phyloP scores from a whole-genome alignment of 441 rosid species.

The Populus hybrid region DNA sequence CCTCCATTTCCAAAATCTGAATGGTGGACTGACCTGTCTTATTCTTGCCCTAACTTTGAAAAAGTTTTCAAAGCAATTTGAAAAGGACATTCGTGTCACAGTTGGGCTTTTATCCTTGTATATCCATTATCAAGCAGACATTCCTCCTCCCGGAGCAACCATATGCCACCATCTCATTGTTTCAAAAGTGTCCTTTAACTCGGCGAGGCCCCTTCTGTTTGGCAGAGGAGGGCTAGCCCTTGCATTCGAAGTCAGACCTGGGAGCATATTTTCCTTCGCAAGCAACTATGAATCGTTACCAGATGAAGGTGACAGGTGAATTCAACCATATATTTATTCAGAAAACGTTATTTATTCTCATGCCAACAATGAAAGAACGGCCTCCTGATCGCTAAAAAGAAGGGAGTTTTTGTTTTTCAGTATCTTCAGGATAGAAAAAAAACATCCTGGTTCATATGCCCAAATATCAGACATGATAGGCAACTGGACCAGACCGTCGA shows the following conservation, averaged over 20 bases:
- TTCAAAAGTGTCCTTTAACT: no score
- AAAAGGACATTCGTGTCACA: neutral
- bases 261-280: no score
- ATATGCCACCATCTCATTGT: no score
- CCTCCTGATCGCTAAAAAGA: no score
- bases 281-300: no score
- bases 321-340: no score
- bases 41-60: slow-evolving; percentile 25
- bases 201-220: no score
- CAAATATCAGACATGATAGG: neutral
- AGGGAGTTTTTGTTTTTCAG: neutral
- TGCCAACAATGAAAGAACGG: neutral
- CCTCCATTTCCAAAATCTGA: neutral
- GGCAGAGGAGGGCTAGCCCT: no score
- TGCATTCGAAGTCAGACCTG: no score
- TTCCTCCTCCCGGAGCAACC: neutral
- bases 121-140: neutral
- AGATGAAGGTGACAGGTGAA: no score
- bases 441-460: no score
- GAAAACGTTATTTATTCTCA: neutral
- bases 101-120: neutral
- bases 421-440: neutral
- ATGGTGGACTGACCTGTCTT: slow-evolving; percentile 11
- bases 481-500: neutral
- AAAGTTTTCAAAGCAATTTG: neutral